A percentile compares a stretch with the other conserved stretches of the same genome.
phyloP scores from a whole-genome alignment of 2,329 filamentous ascomycete genomes.

The Ophiostoma australiae region DNA sequence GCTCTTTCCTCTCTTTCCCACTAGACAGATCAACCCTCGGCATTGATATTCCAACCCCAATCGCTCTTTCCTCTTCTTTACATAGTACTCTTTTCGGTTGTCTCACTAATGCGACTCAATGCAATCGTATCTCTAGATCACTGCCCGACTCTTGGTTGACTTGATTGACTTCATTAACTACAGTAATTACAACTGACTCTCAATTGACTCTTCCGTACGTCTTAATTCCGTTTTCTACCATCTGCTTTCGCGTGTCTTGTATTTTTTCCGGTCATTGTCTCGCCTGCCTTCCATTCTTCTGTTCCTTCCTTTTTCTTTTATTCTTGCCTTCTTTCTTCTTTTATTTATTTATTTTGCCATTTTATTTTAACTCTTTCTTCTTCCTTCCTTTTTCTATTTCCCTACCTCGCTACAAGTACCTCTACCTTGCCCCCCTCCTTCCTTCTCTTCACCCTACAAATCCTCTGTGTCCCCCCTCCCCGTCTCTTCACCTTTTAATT shows the following conservation, averaged over 20 bases:
- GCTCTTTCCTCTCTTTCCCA: neutral
- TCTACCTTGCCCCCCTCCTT: slow-evolving; percentile 18
- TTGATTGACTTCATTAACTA: neutral
- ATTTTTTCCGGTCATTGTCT: slow-evolving; percentile 5
- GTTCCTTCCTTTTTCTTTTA: slow-evolving; percentile 14
- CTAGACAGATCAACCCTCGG: neutral
- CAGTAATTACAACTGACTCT: neutral
- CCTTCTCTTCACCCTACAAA: slow-evolving; percentile 6
- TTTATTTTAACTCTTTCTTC: slow-evolving; percentile 17
- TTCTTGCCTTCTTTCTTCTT: neutral
- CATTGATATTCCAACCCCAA: neutral
- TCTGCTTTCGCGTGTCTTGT: slow-evolving; percentile 11
- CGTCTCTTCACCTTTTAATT: neutral
- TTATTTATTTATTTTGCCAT: slow-evolving; percentile 22
- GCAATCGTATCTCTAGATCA: neutral
- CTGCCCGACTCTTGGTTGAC: neutral
- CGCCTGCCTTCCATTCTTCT: neutral
- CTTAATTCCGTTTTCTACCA: slow-evolving; percentile 12
- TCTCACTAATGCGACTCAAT: slow-evolving; percentile 5
- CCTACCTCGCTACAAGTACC: slow-evolving; percentile 5
- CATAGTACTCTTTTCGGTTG: neutral
- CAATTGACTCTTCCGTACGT: slow-evolving; percentile 6
- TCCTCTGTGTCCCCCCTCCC: slow-evolving; percentile 15
- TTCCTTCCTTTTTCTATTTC: slow-evolving; percentile 1
- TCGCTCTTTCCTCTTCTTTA: neutral